Base-by-base conservation (phyloP, 1,284 basidiomycete species). In the Puccinia coronata region DNA sequence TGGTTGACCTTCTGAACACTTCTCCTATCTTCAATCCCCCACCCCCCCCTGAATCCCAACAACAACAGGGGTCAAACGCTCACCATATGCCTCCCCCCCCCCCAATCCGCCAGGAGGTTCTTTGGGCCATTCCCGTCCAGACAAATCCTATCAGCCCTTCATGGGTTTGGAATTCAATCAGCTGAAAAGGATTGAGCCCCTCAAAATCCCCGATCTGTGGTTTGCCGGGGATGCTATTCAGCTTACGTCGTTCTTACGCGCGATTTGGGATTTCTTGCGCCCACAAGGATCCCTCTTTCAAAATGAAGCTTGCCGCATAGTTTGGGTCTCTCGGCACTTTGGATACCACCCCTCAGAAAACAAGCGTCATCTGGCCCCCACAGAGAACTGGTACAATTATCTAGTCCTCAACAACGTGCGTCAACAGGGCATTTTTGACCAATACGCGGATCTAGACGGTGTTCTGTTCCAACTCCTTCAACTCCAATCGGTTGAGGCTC, bases 311-410 rank as follows among this genome's bases (percentile, higher is more conserved):
- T 28, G 59, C 3, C 25, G 25, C 12, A 25, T 63, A 16, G 59
- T 63, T 31, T 63, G 59, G 59, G 34, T 63, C 25, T 63, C 59
- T 63, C 25, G 34, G 3, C 59, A 63, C 34, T 63, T 63, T 20
- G 59, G 59, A 12, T 63, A 28, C 25, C 34, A 14, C 8, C 59
- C 59, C 4, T 34, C 25, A 3, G 59, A 63, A 31, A 59, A 18
- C 9, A 47, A 18, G 18, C 47, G 47, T n/a, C 51, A 28, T 63
- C 59, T 23, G 28, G 20, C 23, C 6, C 55, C 55, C 6, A 6
- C 55, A 23, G 20, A 23, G 20, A 57, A 57, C 28, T 57, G 55
- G 55, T 57, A 57, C 28, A 31, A 57, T 23, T 9, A 9, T 57
- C 20, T 63, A 20, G 34, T 63, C 16, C 6, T 63, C 20, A 11